phyloP scores from a whole-genome alignment of 805 yeast genomes.

The Cyberlindnera suaveolens region DNA sequence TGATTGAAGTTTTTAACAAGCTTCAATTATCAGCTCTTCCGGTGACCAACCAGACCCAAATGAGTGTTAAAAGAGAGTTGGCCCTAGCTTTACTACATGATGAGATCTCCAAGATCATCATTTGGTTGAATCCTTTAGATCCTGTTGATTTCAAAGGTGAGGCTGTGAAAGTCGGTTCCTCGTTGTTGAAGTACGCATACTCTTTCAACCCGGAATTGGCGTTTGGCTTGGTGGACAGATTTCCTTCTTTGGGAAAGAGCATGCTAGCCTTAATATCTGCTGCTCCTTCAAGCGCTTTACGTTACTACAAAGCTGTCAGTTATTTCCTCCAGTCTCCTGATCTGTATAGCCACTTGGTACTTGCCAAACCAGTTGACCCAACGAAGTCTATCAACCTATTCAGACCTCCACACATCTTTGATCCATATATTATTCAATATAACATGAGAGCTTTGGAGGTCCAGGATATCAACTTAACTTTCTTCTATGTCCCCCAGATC shows the following conservation, averaged over 20 bases:
- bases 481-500: slow-evolving; percentile 96
- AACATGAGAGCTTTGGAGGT: slow-evolving; percentile 85
- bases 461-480: slow-evolving; percentile 81
- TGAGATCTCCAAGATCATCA: slow-evolving; percentile 64
- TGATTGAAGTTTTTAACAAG: slow-evolving; percentile 41
- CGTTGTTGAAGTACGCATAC: slow-evolving; percentile 52
- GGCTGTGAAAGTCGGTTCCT: slow-evolving; percentile 30
- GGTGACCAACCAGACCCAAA: slow-evolving; percentile 10
- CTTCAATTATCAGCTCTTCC: slow-evolving; percentile 6
- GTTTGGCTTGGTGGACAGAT: slow-evolving; percentile 58
- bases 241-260: slow-evolving; percentile 31
- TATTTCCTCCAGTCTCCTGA: slow-evolving; percentile 33
- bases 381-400: slow-evolving; percentile 80
- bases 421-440: slow-evolving; percentile 72
- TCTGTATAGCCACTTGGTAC: slow-evolving; percentile 15
- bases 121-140: slow-evolving; percentile 58
- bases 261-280: slow-evolving; percentile 40
- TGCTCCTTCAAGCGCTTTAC: slow-evolving; percentile 54
- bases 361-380: slow-evolving; percentile 58
- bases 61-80: slow-evolving; percentile 45
- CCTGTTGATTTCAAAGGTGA: slow-evolving; percentile 25
- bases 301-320: slow-evolving; percentile 53
- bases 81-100: slow-evolving; percentile 61
- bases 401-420: slow-evolving; percentile 59
- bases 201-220: slow-evolving; percentile 67